These are phyloP conservation scores for Alternaria postmessia DNA, from an alignment of 2,329 filamentous ascomycete species.

Conservation along the genomic window DNA sequence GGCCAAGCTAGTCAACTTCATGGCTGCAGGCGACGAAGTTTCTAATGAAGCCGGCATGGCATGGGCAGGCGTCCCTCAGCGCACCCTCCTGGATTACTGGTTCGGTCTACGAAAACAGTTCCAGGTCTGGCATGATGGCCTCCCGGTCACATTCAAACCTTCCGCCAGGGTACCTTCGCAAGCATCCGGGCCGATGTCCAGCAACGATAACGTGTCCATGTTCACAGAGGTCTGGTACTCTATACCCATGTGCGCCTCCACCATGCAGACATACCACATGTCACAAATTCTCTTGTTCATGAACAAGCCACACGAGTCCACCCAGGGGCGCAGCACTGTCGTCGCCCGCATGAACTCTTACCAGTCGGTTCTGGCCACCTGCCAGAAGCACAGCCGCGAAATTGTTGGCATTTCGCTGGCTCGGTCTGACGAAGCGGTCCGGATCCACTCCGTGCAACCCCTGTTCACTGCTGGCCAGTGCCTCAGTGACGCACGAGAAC, in stretches of 20 bases:
- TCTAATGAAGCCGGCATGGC: constrained; percentile 48
- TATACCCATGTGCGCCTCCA: constrained; percentile 69
- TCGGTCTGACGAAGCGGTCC: constrained; percentile 63
- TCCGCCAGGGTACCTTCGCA: constrained; percentile 58
- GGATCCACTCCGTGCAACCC: constrained; percentile 67
- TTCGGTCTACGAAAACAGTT: constrained; percentile 64
- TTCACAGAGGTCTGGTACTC: constrained; percentile 70
- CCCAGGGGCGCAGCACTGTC: constrained; percentile 61
- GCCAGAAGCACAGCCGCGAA: constrained; percentile 66
- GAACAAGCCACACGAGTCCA: constrained; percentile 66
- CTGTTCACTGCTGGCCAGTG: constrained; percentile 70
- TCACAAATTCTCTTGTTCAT: constrained; percentile 68
- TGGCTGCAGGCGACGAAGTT: constrained; percentile 64
- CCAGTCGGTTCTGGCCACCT: constrained; percentile 63
- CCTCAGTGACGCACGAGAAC: constrained; percentile 63
- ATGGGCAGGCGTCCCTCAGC: constrained; percentile 59
- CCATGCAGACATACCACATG: constrained; percentile 73
- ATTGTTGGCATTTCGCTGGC: constrained; percentile 68
- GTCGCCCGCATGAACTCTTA: constrained; percentile 65
- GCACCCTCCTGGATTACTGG: constrained; percentile 62
- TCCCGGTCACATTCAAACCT: constrained; percentile 67
- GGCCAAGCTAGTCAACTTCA: constrained; percentile 71
- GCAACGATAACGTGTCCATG: constrained; percentile 47
- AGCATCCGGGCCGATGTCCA: constrained; percentile 30
- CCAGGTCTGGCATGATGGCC: constrained; percentile 65